Conservation (phyloP, 2,329 filamentous ascomycete genomes). For the Fusarium zealandicum region DNA sequence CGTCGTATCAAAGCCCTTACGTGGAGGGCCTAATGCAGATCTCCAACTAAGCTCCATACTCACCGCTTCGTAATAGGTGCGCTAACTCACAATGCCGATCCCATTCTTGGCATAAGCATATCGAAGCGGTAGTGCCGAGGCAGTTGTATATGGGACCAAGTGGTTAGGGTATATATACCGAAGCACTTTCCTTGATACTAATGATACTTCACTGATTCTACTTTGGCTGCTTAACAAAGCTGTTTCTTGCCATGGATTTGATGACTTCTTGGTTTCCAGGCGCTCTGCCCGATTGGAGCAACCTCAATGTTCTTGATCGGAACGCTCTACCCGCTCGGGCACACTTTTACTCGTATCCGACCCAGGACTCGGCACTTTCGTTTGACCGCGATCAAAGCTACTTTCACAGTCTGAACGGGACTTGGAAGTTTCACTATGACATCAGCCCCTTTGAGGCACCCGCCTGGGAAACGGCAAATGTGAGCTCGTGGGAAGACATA, state of each 20-base stretch:
- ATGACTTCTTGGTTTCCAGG: constrained; percentile 10
- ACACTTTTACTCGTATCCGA: constrained; percentile 22
- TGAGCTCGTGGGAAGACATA: constrained; percentile 49
- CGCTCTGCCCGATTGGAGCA: constrained; percentile 10
- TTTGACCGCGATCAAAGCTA: background rate
- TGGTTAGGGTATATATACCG: background rate
- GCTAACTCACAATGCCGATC: constrained; percentile 7
- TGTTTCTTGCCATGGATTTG: constrained; percentile 4
- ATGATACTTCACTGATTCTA: no score
- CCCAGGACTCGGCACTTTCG: constrained; percentile 1
- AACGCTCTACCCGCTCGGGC: constrained; percentile 17
- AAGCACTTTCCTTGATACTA: background rate
- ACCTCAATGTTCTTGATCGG: constrained; percentile 9
- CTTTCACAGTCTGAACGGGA: constrained; percentile 14
- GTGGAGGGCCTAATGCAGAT: constrained; percentile 9
- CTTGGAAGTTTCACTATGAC: constrained; percentile 25
- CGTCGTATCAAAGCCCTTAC: background rate
- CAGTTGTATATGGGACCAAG: rapidly evolving
- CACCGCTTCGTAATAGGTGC: constrained; percentile 15
- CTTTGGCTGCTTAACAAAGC: background rate
- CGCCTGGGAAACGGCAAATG: constrained; percentile 10
- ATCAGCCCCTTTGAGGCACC: constrained; percentile 9
- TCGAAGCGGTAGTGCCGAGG: constrained; percentile 5
- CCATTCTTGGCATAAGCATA: background rate
- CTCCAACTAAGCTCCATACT: background rate